Evolutionary conservation across 768 basidiomycete genomes (phyloP).

Genomic region (Mycena sanguinolenta): DNA sequence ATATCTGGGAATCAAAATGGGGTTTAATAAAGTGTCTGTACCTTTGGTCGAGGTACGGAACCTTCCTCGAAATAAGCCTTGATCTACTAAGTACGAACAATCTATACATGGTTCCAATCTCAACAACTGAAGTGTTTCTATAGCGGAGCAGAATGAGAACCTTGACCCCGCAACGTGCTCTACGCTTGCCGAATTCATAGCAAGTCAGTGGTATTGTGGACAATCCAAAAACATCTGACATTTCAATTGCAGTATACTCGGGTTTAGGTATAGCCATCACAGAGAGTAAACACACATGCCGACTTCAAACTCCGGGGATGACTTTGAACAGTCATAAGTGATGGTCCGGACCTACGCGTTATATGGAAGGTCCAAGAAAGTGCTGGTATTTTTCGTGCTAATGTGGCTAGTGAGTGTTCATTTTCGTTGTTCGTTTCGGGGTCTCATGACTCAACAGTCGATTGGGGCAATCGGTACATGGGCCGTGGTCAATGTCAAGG

Average conservation of each 20-base stretch:
- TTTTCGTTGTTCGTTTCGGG: neutral
- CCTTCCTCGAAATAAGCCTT: slow-evolving; percentile 38
- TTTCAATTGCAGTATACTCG: slow-evolving; percentile 9
- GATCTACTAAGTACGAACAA: slow-evolving; percentile 28
- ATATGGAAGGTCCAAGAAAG: slow-evolving; percentile 14
- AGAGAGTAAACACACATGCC: neutral
- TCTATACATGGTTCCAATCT: no score
- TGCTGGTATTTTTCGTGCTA: slow-evolving; percentile 12
- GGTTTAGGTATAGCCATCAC: slow-evolving; percentile 3
- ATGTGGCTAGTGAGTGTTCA: slow-evolving; percentile 5
- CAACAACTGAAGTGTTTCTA: neutral
- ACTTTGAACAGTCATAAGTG: slow-evolving; percentile 9
- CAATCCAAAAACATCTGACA: neutral
- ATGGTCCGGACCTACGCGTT: slow-evolving; percentile 25
- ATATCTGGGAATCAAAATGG: slow-evolving; percentile 42
- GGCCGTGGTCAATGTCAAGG: no score
- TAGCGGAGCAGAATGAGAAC: neutral
- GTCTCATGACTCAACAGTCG: neutral
- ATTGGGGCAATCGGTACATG: neutral
- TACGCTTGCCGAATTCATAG: neutral
- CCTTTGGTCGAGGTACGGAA: no score
- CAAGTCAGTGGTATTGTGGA: neutral
- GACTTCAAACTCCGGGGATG: neutral
- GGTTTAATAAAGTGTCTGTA: slow-evolving; percentile 41
- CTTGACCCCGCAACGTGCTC: neutral